These are phyloP conservation scores for Amanita pallidorosea DNA, from an alignment of 768 basidiomycete species.

Conservation along the genomic window DNA sequence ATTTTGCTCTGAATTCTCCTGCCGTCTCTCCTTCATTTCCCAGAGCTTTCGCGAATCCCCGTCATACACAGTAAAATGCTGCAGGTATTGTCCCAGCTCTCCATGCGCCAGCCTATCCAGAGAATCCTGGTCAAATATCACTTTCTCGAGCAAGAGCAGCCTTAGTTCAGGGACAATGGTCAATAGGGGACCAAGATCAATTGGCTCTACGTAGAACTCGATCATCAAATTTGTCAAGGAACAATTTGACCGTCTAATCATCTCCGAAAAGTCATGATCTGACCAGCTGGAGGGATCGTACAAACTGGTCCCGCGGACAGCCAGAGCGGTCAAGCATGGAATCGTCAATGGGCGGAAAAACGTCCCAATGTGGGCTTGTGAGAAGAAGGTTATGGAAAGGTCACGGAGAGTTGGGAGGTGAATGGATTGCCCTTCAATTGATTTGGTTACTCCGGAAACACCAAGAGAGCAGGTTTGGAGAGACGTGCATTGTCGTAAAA, in stretches of 20 bases:
- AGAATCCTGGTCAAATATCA: neutral
- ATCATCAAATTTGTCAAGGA: neutral
- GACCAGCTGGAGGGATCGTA: neutral
- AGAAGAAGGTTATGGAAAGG: neutral
- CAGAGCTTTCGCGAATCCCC: no score
- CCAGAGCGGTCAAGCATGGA: neutral
- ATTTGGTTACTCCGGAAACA: neutral
- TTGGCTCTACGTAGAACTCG: neutral
- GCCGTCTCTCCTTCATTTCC: no score
- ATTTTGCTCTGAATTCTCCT: no score
- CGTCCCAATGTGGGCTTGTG: neutral
- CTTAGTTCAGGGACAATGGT: neutral
- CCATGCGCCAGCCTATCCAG: neutral
- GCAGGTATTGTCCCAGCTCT: neutral
- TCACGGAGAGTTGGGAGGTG: neutral
- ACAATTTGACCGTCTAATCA: neutral
- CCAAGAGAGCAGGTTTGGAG: neutral
- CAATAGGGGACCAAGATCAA: neutral
- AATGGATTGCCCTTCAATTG: neutral
- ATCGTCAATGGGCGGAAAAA: neutral
- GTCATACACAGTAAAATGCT: neutral
- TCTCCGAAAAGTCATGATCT: neutral
- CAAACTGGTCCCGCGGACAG: neutral
- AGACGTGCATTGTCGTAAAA: neutral
- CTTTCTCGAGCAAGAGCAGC: neutral